Base-by-base conservation (phyloP, 2,329 filamentous ascomycete species). In the Hypoxylon sp. region DNA sequence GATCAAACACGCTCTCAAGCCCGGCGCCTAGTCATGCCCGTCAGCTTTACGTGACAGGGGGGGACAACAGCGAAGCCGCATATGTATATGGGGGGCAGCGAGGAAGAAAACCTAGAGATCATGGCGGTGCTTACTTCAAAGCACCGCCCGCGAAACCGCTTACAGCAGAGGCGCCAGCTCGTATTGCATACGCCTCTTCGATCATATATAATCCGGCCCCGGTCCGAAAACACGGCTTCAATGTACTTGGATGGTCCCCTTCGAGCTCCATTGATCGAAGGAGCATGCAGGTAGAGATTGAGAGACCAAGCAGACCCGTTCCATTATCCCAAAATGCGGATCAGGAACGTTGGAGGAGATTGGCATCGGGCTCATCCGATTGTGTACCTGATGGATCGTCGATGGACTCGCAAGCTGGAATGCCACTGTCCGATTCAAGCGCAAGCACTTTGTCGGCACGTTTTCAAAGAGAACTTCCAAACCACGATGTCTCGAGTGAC, bases 221-320 rank as follows among this genome's bases (percentile, higher is more conserved):
- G 60, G 64, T 50, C 13, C 71, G 73, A 49, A 58, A 63, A 5
- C 56, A 58, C 49, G 13, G 55, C 26, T 70, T 70, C 15, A 55
- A 30, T n/a, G 53, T 73, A 30, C 62, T 73, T 4, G 61, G 65
- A 46, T 74, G 72, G 72, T 71, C 71, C 32, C 69, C 73, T 2
- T 56, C 68, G 3, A 53, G 24, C 20, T 70, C 72, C 15, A 66
- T 70, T 17, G 62, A 66, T 43, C 43, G 59, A 50, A 59, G 61
- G 30, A 75, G 73, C 51, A 65, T 75, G 60, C 44, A 70, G 24
- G 71, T 74, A 32, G 70, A 75, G 53, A 60, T 72, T 30, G 70
- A 70, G 46, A 64, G 52, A 47, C 67, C 68, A 34, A 39, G 56
- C 17, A 50, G 53, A 30, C 59, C 63, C 10, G 59, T 72, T 20